Base-by-base conservation (phyloP, 169 alveolate genomes). In the Cryptosporidium meleagridis region DNA sequence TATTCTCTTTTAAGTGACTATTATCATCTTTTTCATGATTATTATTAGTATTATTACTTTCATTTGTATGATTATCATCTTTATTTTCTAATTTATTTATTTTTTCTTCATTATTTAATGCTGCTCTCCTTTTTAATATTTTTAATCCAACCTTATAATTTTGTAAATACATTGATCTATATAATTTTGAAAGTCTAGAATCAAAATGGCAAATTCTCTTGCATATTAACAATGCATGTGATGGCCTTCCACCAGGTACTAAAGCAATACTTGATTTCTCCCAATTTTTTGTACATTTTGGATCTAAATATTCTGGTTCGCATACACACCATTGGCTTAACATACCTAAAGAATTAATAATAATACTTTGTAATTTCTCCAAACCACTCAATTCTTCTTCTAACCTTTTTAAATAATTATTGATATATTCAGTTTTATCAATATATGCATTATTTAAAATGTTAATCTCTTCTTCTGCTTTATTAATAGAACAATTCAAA, bases 241-340 rank as follows among this genome's bases (percentile, higher is more conserved):
- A 53, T 21, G 86, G 14, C 35, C 86, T 75, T 18, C 86, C 86
- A 75, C 86, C 86, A 8, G 86, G 73, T 39, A 75, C 52, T 26
- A 75, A 58, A n/a, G 86, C 16, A 7, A 59, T 39, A 53, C 86
- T 75, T 75, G 72, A 18, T 33, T 55, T 53, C 37, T 59, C 86
- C 86, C 86, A 75, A 10, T 55, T 37, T 61, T 75, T 18, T 1
- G 86, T 75, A 55, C 86, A 75, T 75, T 59, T 61, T 59, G 73
- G 70, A 35, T 75, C 72, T 29, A 75, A 75, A 75, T 75, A 75
- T 58, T 35, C 45, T 18, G 86, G 86, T 16, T 75, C 72, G 1
- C 86, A 75, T 58, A 75, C 86, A 61, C 86, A 75, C 86, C 86
- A 75, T n/a, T 75, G 86, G 6, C 86, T 48, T 31, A 75, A 58